Conservation (phyloP, 139 green algal genomes). For the Nannochloris sp. region DNA sequence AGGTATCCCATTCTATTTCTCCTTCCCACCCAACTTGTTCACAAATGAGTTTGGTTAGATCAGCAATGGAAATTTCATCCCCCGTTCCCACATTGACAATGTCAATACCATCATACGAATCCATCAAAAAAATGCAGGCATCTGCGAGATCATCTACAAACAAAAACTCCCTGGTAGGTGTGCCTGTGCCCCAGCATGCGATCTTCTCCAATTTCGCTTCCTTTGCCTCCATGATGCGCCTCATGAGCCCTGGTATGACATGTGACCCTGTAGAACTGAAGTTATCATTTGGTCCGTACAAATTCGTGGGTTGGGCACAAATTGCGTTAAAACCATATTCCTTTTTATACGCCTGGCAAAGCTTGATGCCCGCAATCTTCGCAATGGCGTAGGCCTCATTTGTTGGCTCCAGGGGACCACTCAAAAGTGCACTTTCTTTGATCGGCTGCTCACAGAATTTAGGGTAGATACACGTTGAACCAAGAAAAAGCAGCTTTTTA, state of each 20-base stretch:
- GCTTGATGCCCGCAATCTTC: constrained; percentile 43
- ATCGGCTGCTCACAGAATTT: constrained; percentile 37
- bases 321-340: constrained; percentile 56
- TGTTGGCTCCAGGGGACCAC: constrained; percentile 34
- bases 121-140: constrained; percentile 12
- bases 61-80: constrained; percentile 12
- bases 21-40: constrained; percentile 3
- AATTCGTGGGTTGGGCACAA: constrained; percentile 59
- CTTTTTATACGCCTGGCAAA: constrained; percentile 29
- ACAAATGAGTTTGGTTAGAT: constrained; percentile 5
- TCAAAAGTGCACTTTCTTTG: constrained; percentile 28
- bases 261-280: constrained; percentile 53
- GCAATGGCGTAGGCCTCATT: constrained; percentile 42
- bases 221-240: constrained; percentile 51
- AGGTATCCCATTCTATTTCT: constrained; percentile 5
- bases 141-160: constrained; percentile 15
- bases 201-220: constrained; percentile 37
- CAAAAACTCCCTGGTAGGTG: constrained; percentile 14
- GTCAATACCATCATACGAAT: constrained; percentile 7
- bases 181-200: constrained; percentile 45
- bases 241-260: constrained; percentile 60
- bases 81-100: constrained; percentile 13
- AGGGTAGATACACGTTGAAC: constrained; percentile 43
- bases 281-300: constrained; percentile 67
- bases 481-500: constrained; percentile 39